Evolutionary conservation across 2,329 filamentous ascomycete genomes (phyloP), one percentile per base, ranked within the genome.

Genomic region (Fusarium oligoseptatum): DNA sequence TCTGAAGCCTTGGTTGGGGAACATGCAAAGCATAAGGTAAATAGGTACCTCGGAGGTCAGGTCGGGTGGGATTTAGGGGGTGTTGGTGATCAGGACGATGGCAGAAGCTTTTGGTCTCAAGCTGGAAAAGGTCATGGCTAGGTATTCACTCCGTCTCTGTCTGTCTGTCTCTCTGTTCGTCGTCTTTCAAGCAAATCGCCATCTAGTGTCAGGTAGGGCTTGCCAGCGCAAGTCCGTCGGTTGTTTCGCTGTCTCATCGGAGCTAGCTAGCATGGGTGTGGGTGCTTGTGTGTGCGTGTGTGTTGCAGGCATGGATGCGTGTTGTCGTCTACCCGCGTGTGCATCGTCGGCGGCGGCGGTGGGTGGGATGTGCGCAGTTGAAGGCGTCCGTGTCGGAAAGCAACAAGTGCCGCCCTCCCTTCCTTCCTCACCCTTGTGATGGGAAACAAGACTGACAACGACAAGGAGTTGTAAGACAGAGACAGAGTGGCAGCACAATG

Each of bases 181-280:
- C 58, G 27, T 64, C 52, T 60, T 48, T 58, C 60, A 55, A 36
- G 60, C n/a, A 62, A 56, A 39, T 66, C 50, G 52, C 55, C 60
- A 61, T 57, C 55, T 45, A 37, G 66, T 48, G 67, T 58, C 63
- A 67, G 64, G 48, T 60, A 72, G 61, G 43, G 52, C 41, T 74
- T 50, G 74, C 74, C 70, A 73, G 32, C 70, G 41, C 65, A 71
- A 27, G 60, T 32, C 45, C 34, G 60, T 41, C 48, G 60, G 45
- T 60, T 72, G 65, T 68, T 52, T 72, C 41, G 65, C 37, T 45
- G 62, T 67, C 66, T 61, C 61, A 48, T 74, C 72, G 72, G 61
- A 66, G 68, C 71, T 74, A 72, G 48, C 60, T 58, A 64, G 52
- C 60, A 74, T 70, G 65, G 32, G 68, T 57, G 68, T 61, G 48